Base-by-base conservation (phyloP, 208 protist genomes). In the Trypanosoma mega region DNA sequence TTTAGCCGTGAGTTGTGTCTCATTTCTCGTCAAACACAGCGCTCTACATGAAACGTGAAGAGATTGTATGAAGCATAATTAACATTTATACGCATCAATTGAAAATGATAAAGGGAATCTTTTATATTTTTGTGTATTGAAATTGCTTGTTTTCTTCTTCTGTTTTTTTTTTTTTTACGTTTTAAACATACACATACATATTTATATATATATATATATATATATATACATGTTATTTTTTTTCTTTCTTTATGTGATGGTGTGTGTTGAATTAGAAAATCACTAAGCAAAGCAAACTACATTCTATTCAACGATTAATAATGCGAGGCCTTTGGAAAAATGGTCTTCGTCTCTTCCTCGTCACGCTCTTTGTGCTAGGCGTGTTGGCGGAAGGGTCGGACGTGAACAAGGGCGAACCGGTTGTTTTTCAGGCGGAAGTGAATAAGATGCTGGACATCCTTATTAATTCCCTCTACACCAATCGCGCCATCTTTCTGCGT, bases 381-480 rank as follows among this genome's bases (percentile, higher is more conserved):
- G 57, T 67, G 9, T 26, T 71, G 11, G 65, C 68, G 2, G 56
- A 56, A 5, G 56, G 9, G 55, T 21, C 1, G 5, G 2, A 29
- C 29, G 34, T 20, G 5, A 33, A 14, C 2, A 80, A 82, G 41
- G 87, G 83, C 14, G 45, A 43, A n/a, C 81, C 85, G n/a, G 78
- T 92, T 57, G 64, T 76, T 2, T 99, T 99, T 75, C 82, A 98
- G 73, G 95, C 97, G 3, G 96, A 99, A 73, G 96, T 99, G 8
- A 95, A 85, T 31, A 94, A 98, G 78, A 90, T 99, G 77, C 90
- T 99, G 48, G 91, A 98, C 62, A 99, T 99, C 51, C 92, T 99
- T 34, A 98, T 99, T 59, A 97, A 99, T 78, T 99, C 96, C 20
- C 90, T 99, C 33, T 99, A 99, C 92, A 98, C 97, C 8, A 99